phyloP scores from a whole-genome alignment of 2,329 filamentous ascomycete genomes.

The Beauveria caledonica region DNA sequence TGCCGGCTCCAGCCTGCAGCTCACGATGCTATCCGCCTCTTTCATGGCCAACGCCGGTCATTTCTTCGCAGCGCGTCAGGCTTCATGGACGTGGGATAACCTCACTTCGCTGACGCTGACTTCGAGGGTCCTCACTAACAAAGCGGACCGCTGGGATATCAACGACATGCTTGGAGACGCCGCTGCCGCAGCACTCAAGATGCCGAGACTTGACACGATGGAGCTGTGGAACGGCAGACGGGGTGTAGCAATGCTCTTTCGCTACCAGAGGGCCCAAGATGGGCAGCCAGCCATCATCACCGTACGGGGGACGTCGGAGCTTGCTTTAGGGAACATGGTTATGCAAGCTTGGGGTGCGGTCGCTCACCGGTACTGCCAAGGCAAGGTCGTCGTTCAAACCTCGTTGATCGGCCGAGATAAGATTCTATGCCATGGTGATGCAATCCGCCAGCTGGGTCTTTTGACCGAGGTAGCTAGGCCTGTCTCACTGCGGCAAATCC shows the following conservation, averaged over 20 bases:
- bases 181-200: constrained; percentile 19
- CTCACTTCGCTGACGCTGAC: constrained; percentile 24
- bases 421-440: constrained; percentile 18
- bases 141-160: constrained; percentile 15
- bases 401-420: constrained; percentile 14
- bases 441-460: constrained; percentile 18
- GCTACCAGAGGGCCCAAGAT: constrained; percentile 15
- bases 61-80: constrained; percentile 21
- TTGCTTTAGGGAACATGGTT: constrained; percentile 14
- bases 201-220: constrained; percentile 23
- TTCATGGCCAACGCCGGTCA: constrained; percentile 24
- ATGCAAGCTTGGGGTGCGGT: constrained; percentile 20
- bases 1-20: constrained; percentile 22
- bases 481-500: constrained; percentile 18
- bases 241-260: constrained; percentile 19
- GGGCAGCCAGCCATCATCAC: constrained; percentile 17
- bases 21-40: constrained; percentile 22
- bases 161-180: constrained; percentile 21
- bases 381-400: constrained; percentile 13
- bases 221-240: constrained; percentile 26
- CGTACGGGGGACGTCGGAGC: constrained; percentile 17
- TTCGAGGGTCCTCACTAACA: constrained; percentile 19
- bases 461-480: constrained; percentile 15
- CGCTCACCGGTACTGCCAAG: constrained; percentile 15
- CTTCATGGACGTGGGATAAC: constrained; percentile 22